Evolutionary conservation across 257 asterid genomes (phyloP).

Genomic region (Misopates orontium): DNA sequence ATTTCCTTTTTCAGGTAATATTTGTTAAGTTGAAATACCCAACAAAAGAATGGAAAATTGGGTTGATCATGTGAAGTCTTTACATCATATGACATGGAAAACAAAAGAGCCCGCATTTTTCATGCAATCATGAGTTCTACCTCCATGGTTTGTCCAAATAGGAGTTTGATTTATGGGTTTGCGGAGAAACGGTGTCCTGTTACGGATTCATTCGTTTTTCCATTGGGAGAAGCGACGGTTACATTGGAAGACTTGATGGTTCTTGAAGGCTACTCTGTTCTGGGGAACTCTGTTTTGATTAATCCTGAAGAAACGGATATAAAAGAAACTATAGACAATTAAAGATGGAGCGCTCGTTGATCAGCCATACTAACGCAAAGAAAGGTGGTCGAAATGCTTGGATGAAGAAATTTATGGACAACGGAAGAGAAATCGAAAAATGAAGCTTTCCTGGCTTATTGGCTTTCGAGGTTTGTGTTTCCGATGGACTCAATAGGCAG

Average conservation of each 20-base stretch:
- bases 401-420: constrained; percentile 30
- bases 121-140: constrained; percentile 29
- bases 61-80: constrained; percentile 17
- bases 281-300: constrained; percentile 29
- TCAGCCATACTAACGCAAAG: neutral
- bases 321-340: constrained; percentile 1
- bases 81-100: no score
- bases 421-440: constrained; percentile 30
- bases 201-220: constrained; percentile 34
- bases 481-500: neutral
- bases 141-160: neutral
- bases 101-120: no score
- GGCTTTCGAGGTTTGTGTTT: constrained; percentile 40
- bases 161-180: constrained; percentile 27
- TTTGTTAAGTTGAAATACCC: constrained; percentile 19
- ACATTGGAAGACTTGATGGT: constrained; percentile 43
- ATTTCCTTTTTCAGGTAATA: no score
- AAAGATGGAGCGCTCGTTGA: neutral
- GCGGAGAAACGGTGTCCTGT: constrained; percentile 35
- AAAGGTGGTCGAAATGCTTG: constrained; percentile 1
- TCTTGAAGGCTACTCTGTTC: constrained; percentile 44
- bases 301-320: constrained; percentile 6
- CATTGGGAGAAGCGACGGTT: constrained; percentile 50
- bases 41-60: constrained; percentile 17
- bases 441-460: constrained; percentile 35